These are phyloP conservation scores for Cladosporium austrohemisphaericum DNA, from an alignment of 2,329 filamentous ascomycete genomes.

Conservation along the genomic window DNA sequence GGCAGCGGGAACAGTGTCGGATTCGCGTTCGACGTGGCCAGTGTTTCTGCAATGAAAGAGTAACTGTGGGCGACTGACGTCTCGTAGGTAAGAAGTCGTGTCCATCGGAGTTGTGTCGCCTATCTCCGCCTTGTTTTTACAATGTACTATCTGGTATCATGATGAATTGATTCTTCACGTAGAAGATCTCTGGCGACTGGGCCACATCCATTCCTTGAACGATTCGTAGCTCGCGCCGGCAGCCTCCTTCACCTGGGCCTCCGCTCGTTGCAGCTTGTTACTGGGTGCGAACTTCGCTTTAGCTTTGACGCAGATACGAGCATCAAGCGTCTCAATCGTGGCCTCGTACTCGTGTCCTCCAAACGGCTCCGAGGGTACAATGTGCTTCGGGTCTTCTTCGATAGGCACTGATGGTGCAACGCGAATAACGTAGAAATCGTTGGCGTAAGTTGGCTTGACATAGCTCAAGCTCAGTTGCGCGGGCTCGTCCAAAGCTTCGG, in stretches of 20 bases:
- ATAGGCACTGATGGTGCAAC: slow-evolving; percentile 37
- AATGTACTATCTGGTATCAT: no score
- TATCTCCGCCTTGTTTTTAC: no score
- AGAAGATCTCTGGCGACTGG: slow-evolving; percentile 17
- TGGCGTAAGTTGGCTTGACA: slow-evolving; percentile 55
- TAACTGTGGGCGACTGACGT: no score
- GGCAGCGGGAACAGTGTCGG: no score
- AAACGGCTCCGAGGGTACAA: slow-evolving; percentile 34
- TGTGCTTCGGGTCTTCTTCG: slow-evolving; percentile 23
- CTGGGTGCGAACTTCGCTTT: slow-evolving; percentile 28
- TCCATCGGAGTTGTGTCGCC: no score
- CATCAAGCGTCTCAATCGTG: slow-evolving; percentile 53
- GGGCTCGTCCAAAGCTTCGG: slow-evolving; percentile 28
- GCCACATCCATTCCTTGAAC: slow-evolving; percentile 35
- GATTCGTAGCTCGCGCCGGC: slow-evolving; percentile 24
- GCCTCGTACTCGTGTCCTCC: slow-evolving; percentile 48
- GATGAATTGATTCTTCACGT: background rate
- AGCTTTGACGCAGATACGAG: slow-evolving; percentile 56
- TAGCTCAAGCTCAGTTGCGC: slow-evolving; percentile 54
- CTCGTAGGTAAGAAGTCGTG: no score
- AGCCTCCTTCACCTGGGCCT: slow-evolving; percentile 21
- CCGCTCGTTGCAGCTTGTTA: slow-evolving; percentile 20
- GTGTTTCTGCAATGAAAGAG: no score
- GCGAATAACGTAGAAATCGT: slow-evolving; percentile 62
- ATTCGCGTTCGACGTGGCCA: no score